A percentile compares a stretch with the other conserved stretches of the same genome.
Evolutionary conservation across 106 monocot species (phyloP).

Genomic region (Iris macrosiphon): DNA sequence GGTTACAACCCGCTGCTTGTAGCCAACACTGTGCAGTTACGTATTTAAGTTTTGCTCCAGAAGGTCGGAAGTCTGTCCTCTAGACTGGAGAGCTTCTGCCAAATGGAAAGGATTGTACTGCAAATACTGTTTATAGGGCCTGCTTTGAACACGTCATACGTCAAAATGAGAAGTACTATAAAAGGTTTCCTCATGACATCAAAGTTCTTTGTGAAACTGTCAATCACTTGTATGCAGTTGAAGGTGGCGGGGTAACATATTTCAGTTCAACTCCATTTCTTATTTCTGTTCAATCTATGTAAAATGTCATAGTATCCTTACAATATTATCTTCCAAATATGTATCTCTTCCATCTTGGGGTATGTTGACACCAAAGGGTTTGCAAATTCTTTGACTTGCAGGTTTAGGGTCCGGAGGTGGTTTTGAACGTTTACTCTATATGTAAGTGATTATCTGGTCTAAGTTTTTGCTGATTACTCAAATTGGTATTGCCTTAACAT

Average conservation of each 20-base stretch:
- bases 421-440: conserved; percentile 81
- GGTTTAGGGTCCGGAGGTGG: conserved; percentile 76
- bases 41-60: conserved; percentile 90
- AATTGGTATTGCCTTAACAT: not conserved
- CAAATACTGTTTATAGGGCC: conserved; percentile 70
- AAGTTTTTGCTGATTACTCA: not conserved
- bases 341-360: conserved; percentile 81
- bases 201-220: conserved; percentile 52
- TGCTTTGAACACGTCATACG: conserved; percentile 68
- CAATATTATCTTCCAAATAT: conserved; percentile 17
- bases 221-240: conserved; percentile 33
- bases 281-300: too few species aligned
- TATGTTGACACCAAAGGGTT: conserved; percentile 59
- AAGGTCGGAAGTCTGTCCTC: conserved; percentile 67
- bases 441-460: conserved; percentile 37
- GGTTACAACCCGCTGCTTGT: too few species aligned
- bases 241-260: conserved; percentile 74
- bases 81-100: conserved; percentile 87
- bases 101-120: conserved; percentile 61
- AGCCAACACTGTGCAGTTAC: conserved; percentile 87
- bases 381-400: conserved; percentile 67
- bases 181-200: conserved; percentile 75
- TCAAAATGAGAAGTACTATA: conserved; percentile 91
- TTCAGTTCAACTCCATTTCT: not conserved
- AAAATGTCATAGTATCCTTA: not conserved